These are phyloP conservation scores for Tanacetum coccineum DNA, from an alignment of 129 eudicot genomes.

Conservation along the genomic window DNA sequence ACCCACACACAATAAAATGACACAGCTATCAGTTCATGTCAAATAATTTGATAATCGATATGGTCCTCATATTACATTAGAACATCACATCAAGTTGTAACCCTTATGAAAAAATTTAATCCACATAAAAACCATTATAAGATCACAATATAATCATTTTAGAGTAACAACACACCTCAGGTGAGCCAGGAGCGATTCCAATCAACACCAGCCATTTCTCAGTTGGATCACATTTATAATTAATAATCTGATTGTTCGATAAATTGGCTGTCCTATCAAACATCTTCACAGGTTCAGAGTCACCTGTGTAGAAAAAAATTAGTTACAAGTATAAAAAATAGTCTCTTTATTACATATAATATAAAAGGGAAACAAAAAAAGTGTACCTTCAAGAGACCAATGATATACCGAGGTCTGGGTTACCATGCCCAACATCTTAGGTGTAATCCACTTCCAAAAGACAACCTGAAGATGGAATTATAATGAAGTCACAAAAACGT, in stretches of 20 bases:
- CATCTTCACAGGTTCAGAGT: conserved; percentile 90
- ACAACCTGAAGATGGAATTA: conserved; percentile 56
- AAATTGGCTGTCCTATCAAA: conserved; percentile 95
- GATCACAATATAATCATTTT: conserved; percentile 2
- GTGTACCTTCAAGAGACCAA: conserved; percentile 94
- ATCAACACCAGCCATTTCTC: conserved; percentile 99
- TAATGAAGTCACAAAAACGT: conserved; percentile 1
- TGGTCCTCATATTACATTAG: conserved; percentile 8
- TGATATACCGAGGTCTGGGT: conserved; percentile 93
- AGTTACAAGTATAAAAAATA: background rate
- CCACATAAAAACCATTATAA: conserved; percentile 6
- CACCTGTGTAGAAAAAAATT: conserved; percentile 55
- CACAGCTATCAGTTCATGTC: background rate
- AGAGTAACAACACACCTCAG: conserved; percentile 59
- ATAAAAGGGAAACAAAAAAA: conserved; percentile 4
- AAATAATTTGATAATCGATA: conserved; percentile 3
- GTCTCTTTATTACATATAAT: conserved; percentile 2
- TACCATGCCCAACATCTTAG: conserved; percentile 95
- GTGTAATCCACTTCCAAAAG: conserved; percentile 98
- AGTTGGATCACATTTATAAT: conserved; percentile 87
- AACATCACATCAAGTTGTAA: conserved; percentile 18
- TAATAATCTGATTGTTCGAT: conserved; percentile 89
- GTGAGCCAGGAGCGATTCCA: conserved; percentile 97
- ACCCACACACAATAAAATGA: conserved; percentile 8
- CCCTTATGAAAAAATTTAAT: background rate